Percentiles rank a stretch among this genome's conserved stretches.
These are phyloP conservation scores for Calonectria pauciramosa DNA, from an alignment of 2,329 filamentous ascomycete species.

Conservation along the genomic window DNA sequence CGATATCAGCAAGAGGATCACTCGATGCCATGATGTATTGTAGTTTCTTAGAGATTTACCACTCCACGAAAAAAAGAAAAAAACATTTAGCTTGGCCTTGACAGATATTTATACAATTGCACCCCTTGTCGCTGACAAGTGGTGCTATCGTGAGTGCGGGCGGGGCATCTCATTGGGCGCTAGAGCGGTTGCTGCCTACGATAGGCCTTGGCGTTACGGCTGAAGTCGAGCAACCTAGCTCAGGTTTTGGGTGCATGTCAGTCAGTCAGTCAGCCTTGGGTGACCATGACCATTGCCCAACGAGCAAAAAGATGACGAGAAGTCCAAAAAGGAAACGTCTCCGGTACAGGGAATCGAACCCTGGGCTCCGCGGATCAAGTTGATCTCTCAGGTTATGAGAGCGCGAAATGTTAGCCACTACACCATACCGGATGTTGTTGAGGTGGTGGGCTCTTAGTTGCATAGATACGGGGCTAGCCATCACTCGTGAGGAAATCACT, in stretches of 20 bases:
- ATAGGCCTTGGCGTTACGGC: background rate
- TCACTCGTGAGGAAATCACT: background rate
- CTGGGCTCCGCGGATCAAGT: conserved; percentile 44
- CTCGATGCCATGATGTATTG: background rate
- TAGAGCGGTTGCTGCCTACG: background rate
- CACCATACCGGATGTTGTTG: conserved; percentile 43
- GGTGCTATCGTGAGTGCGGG: background rate
- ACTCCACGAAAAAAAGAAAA: no score
- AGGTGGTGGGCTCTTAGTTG: background rate
- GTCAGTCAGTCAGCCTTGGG: no score
- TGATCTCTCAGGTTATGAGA: conserved; percentile 37
- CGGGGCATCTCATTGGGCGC: background rate
- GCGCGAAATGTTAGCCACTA: conserved; percentile 45
- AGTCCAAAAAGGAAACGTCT: conserved; percentile 2
- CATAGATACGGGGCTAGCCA: background rate
- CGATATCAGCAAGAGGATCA: conserved; percentile 9
- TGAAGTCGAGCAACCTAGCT: background rate
- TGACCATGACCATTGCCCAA: background rate
- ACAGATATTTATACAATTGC: background rate
- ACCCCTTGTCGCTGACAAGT: background rate
- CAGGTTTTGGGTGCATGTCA: background rate
- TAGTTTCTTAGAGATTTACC: background rate
- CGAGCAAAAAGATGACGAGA: background rate
- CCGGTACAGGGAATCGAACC: conserved; percentile 47
- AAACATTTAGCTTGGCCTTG: no score